These are phyloP conservation scores for Dactylonectria estremocensis DNA, from an alignment of 2,329 filamentous ascomycete species.

Conservation along the genomic window DNA sequence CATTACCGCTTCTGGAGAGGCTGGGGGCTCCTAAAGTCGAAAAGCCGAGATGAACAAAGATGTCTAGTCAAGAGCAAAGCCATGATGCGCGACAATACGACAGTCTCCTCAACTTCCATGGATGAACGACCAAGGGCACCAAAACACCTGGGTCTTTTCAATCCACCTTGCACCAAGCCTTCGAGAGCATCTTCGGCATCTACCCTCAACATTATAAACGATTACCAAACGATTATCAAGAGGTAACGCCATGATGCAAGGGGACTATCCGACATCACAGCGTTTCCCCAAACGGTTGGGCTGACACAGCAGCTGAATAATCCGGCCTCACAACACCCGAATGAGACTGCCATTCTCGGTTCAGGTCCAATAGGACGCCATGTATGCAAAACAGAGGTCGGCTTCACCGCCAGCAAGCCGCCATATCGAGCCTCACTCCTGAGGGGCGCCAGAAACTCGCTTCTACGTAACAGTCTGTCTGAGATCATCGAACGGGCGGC, in stretches of 20 bases:
- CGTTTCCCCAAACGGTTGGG: background rate
- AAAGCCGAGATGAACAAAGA: background rate
- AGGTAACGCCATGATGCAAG: background rate
- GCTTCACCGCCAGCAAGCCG: background rate
- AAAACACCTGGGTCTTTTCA: background rate
- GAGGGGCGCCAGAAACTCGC: background rate
- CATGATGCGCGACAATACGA: background rate
- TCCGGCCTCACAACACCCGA: background rate
- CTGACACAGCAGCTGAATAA: constrained; percentile 25
- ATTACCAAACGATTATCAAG: background rate
- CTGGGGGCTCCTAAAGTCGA: background rate
- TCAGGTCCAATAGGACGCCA: background rate
- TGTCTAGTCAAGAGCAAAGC: background rate
- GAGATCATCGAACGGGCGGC: constrained; percentile 5
- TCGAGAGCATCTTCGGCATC: background rate
- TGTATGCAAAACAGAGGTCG: background rate
- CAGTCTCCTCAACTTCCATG: background rate
- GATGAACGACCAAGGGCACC: background rate
- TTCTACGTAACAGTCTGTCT: background rate
- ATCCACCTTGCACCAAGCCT: background rate
- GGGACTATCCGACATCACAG: background rate
- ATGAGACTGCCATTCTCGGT: background rate
- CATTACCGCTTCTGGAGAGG: constrained; percentile 48
- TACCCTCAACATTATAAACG: background rate
- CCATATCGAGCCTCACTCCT: background rate